Evolutionary conservation across 2,329 filamentous ascomycete genomes (phyloP).

Genomic region (Xylariaceae sp.): DNA sequence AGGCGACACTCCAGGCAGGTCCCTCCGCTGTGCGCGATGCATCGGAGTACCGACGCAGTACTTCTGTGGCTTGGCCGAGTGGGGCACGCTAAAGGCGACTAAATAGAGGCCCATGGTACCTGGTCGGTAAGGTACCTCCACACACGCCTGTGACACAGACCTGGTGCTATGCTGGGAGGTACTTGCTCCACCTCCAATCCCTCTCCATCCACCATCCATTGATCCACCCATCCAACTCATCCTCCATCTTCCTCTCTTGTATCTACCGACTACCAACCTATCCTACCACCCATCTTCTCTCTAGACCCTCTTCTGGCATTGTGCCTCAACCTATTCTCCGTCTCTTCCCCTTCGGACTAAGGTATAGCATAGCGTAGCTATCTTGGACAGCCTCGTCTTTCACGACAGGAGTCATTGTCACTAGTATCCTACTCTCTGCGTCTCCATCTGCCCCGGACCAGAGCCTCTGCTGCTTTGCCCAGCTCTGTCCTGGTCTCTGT

Average conservation of each 20-base stretch:
- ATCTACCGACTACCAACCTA: constrained; percentile 7
- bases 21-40: background rate
- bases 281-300: constrained; percentile 13
- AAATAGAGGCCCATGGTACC: constrained; percentile 11
- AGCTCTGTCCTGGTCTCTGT: constrained; percentile 2
- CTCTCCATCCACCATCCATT: constrained; percentile 15
- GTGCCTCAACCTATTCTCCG: constrained; percentile 25
- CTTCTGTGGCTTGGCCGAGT: constrained; percentile 8
- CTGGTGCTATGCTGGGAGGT: constrained; percentile 16
- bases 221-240: constrained; percentile 23
- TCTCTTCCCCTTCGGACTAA: constrained; percentile 29
- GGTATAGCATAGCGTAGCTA: constrained; percentile 20
- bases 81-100: constrained; percentile 4
- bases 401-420: constrained; percentile 17
- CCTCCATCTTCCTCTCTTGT: constrained; percentile 18
- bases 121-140: constrained; percentile 13
- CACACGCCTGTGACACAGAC: constrained; percentile 15
- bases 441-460: constrained; percentile 1
- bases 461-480: background rate
- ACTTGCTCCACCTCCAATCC: constrained; percentile 20
- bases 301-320: constrained; percentile 10
- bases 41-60: background rate
- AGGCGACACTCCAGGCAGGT: background rate
- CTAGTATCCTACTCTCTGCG: constrained; percentile 9
- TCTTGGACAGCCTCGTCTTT: constrained; percentile 29